Base-by-base conservation (phyloP, 805 yeast genomes). In the Metschnikowia lachancei region DNA sequence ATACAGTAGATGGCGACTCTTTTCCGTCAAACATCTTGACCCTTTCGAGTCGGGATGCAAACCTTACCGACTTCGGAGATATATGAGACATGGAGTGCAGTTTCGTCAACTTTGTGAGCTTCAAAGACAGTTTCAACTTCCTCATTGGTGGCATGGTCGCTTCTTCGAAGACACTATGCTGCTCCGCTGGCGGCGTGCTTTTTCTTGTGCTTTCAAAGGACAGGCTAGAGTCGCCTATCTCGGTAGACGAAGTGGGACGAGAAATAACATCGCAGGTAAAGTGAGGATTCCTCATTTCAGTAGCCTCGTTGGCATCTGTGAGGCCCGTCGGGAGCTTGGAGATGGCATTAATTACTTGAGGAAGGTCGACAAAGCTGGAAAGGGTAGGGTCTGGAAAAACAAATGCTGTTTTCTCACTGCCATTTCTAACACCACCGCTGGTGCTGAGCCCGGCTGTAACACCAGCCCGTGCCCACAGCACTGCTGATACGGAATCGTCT, bases 1-100 rank as follows among this genome's bases (percentile, higher is more conserved):
- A 81, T n/a, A 83, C 85, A 1, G 85, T 75, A 10, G 74, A 70
- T 26, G 90, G 89, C 51, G 77, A 78, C 41, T 78, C 83, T 22
- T 65, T 62, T 36, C 81, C 82, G 55, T 81, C 80, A 59, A 85
- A 84, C 57, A 78, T 77, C 61, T 83, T 83, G 46, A 85, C 76
- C 34, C 80, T 80, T 43, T 80, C 82, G 47, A 83, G 66, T 41
- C 78, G 69, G 5, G 77, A 61, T 1, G 88, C 86, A 62, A 84
- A 84, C 44, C 87, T 67, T 35, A 84, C 90, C 7, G 80, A 76
- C 60, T 82, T 83, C 12, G 60, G 54, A 10, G 53, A 41, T 19
- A 65, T 49, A 36, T 47, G 58, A n/a, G 70, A 61, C 3, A 68
- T 55, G 13, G 69, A 61, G 44, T 58, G 51, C 37, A 63, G 59